These are phyloP conservation scores for Lavandula angustifolia DNA, from an alignment of 257 asterid genomes.

Conservation along the genomic window DNA sequence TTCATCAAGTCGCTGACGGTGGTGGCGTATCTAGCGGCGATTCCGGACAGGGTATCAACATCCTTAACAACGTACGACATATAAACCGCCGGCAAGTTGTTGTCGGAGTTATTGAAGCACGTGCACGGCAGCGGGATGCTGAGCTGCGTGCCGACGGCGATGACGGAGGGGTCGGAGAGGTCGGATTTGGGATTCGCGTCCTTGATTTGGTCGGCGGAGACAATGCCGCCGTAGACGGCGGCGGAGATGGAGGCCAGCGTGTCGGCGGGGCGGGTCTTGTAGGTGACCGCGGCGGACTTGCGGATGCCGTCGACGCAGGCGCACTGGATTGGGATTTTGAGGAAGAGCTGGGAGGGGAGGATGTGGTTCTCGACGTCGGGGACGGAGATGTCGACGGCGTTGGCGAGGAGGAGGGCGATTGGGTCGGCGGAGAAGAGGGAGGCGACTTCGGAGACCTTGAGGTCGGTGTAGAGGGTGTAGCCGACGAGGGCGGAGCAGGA, in stretches of 20 bases:
- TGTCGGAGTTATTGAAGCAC: constrained; percentile 81
- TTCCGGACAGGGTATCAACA: constrained; percentile 70
- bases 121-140: constrained; percentile 90
- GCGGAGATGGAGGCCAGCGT: constrained; percentile 62
- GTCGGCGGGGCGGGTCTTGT: constrained; percentile 85
- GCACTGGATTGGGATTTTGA: constrained; percentile 71
- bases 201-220: constrained; percentile 81
- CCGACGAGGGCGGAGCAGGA: constrained; percentile 76
- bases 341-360: constrained; percentile 76
- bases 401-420: constrained; percentile 70
- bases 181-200: constrained; percentile 68
- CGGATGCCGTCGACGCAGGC: constrained; percentile 89
- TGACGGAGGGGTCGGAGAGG: constrained; percentile 66
- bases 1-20: constrained; percentile 86
- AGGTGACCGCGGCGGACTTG: constrained; percentile 58
- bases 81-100: constrained; percentile 78
- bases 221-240: constrained; percentile 68
- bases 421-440: constrained; percentile 87
- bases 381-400: constrained; percentile 71
- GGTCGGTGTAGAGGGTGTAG: constrained; percentile 94
- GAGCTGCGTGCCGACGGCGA: constrained; percentile 62
- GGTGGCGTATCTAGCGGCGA: constrained; percentile 68
- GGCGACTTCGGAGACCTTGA: constrained; percentile 88
- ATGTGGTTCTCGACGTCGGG: constrained; percentile 95
- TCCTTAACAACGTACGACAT: constrained; percentile 74